Conservation (phyloP, 345 rosid genomes). For the Anacardium occidentale region DNA sequence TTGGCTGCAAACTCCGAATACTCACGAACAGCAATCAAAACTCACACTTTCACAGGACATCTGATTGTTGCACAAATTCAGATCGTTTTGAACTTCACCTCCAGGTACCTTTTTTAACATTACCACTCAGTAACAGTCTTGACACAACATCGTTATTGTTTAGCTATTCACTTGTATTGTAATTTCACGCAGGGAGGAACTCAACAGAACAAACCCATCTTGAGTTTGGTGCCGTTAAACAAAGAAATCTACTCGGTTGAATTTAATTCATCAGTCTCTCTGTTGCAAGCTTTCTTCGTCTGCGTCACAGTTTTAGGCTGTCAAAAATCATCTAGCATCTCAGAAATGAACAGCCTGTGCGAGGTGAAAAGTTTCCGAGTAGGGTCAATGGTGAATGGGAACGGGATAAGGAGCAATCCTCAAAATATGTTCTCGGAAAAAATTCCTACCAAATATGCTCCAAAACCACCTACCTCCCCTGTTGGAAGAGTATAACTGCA, state of each 20-base stretch:
- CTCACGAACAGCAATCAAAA: constrained; percentile 36
- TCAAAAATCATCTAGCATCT: constrained; percentile 36
- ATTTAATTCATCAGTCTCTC: constrained; percentile 56
- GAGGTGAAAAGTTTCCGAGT: constrained; percentile 22
- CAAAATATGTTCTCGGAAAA: constrained; percentile 9
- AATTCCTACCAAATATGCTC: constrained; percentile 47
- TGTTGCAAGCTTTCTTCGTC: constrained; percentile 70
- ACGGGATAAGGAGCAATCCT: constrained; percentile 16
- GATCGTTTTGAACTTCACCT: constrained; percentile 49
- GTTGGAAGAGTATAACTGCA: constrained; percentile 53
- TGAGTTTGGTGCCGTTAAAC: constrained; percentile 51
- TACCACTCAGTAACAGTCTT: neutral
- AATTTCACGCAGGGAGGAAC: constrained; percentile 36
- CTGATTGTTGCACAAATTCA: constrained; percentile 23
- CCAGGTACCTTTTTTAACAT: constrained; percentile 44
- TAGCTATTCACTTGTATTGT: constrained; percentile 1
- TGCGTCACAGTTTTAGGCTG: constrained; percentile 49
- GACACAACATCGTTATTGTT: neutral
- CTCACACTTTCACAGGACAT: constrained; percentile 21
- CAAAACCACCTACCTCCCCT: constrained; percentile 79
- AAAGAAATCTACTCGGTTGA: constrained; percentile 64
- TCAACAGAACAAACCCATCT: constrained; percentile 39
- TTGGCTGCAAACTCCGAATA: constrained; percentile 66
- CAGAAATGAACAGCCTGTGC: constrained; percentile 14
- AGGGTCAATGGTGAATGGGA: constrained; percentile 24